Conservation (phyloP, 306 rosid species). For the Casuarina equisetifolia region DNA sequence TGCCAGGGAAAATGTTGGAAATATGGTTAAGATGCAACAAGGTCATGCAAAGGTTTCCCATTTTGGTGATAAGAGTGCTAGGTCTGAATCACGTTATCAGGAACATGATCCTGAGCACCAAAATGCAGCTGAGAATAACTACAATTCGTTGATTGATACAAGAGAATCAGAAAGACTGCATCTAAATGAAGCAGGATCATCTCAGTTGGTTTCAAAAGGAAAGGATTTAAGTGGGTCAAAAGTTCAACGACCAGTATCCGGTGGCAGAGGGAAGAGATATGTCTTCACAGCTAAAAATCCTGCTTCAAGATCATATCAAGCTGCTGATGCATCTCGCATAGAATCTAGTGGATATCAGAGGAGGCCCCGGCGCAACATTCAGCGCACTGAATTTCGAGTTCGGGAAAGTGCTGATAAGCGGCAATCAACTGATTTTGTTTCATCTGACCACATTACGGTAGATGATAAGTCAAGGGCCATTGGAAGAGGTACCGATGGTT, state of each 20-base stretch:
- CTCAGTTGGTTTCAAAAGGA: constrained; percentile 50
- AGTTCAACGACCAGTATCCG: constrained; percentile 45
- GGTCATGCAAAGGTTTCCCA: constrained; percentile 40
- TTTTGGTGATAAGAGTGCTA: constrained; percentile 38
- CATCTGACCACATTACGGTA: constrained; percentile 42
- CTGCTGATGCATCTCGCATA: constrained; percentile 40
- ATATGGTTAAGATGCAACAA: constrained; percentile 41
- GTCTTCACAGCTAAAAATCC: constrained; percentile 62
- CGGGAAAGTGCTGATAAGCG: constrained; percentile 63
- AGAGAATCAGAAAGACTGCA: constrained; percentile 51
- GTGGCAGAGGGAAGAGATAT: constrained; percentile 72
- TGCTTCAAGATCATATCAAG: constrained; percentile 54
- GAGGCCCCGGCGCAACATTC: constrained; percentile 65
- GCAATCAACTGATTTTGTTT: constrained; percentile 43
- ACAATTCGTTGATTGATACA: constrained; percentile 27
- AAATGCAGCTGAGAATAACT: constrained; percentile 42
- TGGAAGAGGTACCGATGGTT: constrained; percentile 45
- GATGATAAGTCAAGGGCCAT: constrained; percentile 50
- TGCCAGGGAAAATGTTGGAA: constrained; percentile 41
- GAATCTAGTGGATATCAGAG: constrained; percentile 62
- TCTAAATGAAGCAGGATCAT: constrained; percentile 36
- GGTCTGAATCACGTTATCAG: constrained; percentile 42
- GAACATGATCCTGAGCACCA: constrained; percentile 41
- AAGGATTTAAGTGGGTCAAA: constrained; percentile 47
- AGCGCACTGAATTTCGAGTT: constrained; percentile 84